Conservation (phyloP, 1,284 basidiomycete genomes). For the Boletus smithii region DNA sequence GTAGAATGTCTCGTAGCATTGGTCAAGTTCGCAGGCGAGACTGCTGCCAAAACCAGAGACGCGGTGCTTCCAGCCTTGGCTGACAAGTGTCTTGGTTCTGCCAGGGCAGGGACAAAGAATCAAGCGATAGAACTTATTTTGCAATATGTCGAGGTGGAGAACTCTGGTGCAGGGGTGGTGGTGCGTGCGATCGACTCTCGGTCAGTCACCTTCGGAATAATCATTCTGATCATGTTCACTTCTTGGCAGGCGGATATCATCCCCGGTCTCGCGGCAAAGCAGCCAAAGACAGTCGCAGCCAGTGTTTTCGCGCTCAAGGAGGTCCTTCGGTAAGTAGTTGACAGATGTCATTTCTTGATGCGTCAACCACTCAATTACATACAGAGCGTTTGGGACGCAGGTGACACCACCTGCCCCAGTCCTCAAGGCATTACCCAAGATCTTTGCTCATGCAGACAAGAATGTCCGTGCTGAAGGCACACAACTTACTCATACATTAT, state of each 20-base stretch:
- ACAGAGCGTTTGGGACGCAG: conserved; percentile 80
- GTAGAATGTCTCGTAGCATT: conserved; percentile 83
- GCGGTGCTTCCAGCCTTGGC: conserved; percentile 86
- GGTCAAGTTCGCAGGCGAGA: conserved; percentile 90
- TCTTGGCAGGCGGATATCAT: conserved; percentile 70
- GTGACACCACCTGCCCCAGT: conserved; percentile 75
- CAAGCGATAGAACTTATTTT: conserved; percentile 85
- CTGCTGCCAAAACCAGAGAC: conserved; percentile 76
- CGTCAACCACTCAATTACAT: conserved; percentile 1
- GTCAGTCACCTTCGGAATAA: conserved; percentile 16
- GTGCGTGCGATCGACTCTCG: conserved; percentile 53
- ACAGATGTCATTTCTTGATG: conserved; percentile 2
- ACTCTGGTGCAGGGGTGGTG: conserved; percentile 82
- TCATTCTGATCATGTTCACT: conserved; percentile 27
- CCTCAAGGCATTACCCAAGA: conserved; percentile 86
- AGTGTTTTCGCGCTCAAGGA: conserved; percentile 81
- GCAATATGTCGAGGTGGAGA: conserved; percentile 94
- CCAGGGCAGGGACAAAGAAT: conserved; percentile 87
- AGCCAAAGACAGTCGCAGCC: conserved; percentile 91
- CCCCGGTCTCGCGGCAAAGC: conserved; percentile 86
- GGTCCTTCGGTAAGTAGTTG: conserved; percentile 46
- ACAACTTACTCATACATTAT: conserved; percentile 72
- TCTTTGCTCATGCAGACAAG: conserved; percentile 96
- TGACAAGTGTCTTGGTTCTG: conserved; percentile 93
- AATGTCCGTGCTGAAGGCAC: conserved; percentile 92